These are phyloP conservation scores for Fusarium sublunatum DNA, from an alignment of 2,329 filamentous ascomycete genomes.

Conservation along the genomic window DNA sequence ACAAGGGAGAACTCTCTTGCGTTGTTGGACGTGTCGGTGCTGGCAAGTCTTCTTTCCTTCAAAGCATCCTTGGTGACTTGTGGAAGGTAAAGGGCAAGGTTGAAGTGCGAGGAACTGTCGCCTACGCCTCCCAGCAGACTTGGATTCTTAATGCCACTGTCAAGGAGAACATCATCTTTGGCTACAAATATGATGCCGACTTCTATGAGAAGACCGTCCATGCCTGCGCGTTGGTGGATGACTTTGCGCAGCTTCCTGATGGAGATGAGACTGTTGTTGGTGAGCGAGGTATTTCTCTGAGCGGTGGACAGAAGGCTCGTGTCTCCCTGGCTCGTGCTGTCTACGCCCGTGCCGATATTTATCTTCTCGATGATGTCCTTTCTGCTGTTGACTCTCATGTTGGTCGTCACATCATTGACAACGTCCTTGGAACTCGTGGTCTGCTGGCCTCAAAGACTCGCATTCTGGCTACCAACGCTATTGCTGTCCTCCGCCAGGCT, in stretches of 20 bases:
- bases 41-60: constrained; percentile 93
- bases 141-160: constrained; percentile 99
- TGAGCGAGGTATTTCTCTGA: constrained; percentile 94
- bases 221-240: constrained; percentile 89
- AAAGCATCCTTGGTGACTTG: constrained; percentile 88
- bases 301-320: constrained; percentile 94
- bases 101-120: constrained; percentile 81
- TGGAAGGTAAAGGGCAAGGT: constrained; percentile 91
- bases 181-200: constrained; percentile 89
- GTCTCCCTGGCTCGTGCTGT: constrained; percentile 92
- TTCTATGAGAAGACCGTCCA: constrained; percentile 95
- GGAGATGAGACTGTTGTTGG: constrained; percentile 97
- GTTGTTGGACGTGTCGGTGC: constrained; percentile 93
- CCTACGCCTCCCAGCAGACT: constrained; percentile 91
- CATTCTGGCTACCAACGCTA: constrained; percentile 94
- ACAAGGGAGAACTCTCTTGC: constrained; percentile 93
- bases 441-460: constrained; percentile 87
- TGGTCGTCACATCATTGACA: constrained; percentile 92
- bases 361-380: constrained; percentile 91
- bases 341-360: constrained; percentile 96
- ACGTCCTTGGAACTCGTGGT: constrained; percentile 87
- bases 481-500: constrained; percentile 87
- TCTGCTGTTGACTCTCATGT: constrained; percentile 99
- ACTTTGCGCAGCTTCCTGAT: constrained; percentile 92
- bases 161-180: constrained; percentile 96